A percentile compares a stretch with the other conserved stretches of the same genome.
Evolutionary conservation across 495 filamentous ascomycete species (phyloP).

Genomic region (Penicillium diatomitis): DNA sequence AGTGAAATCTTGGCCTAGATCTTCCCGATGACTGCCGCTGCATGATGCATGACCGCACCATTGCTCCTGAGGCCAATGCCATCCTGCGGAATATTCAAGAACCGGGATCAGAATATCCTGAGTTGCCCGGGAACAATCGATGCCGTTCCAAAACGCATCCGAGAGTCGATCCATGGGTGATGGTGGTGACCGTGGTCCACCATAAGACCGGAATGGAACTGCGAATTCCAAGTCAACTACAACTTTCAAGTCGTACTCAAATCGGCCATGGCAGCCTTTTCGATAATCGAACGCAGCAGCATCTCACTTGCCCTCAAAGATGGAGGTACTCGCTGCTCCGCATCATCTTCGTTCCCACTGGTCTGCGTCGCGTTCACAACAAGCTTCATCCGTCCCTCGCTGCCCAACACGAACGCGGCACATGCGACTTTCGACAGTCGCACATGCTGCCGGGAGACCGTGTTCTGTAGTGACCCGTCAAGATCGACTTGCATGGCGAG

Average conservation of each 20-base stretch:
- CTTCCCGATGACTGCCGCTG: too few species aligned
- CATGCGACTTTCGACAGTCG: slow-evolving; percentile 42
- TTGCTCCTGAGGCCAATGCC: too few species aligned
- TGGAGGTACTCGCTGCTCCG: not conserved
- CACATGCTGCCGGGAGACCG: slow-evolving; percentile 25
- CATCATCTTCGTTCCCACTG: slow-evolving; percentile 6
- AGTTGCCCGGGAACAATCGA: too few species aligned
- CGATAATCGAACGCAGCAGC: slow-evolving; percentile 21
- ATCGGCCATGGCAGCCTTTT: slow-evolving; percentile 18
- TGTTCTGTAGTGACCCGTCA: slow-evolving; percentile 10
- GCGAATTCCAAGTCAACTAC: not conserved
- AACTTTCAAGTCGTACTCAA: slow-evolving; percentile 14
- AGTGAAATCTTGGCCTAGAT: too few species aligned
- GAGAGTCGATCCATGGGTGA: too few species aligned
- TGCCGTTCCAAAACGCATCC: too few species aligned
- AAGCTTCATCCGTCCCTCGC: slow-evolving; percentile 45
- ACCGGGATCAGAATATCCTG: too few species aligned
- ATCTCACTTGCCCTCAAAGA: slow-evolving; percentile 18
- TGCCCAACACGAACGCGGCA: slow-evolving; percentile 44
- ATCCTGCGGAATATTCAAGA: too few species aligned
- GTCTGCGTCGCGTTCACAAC: slow-evolving; percentile 23
- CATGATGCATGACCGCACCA: too few species aligned
- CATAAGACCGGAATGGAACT: not conserved
- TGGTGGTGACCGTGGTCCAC: too few species aligned
- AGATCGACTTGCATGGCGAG: slow-evolving; percentile 42